Conservation (phyloP, 1,284 basidiomycete species). For the Tilletia setariae region DNA sequence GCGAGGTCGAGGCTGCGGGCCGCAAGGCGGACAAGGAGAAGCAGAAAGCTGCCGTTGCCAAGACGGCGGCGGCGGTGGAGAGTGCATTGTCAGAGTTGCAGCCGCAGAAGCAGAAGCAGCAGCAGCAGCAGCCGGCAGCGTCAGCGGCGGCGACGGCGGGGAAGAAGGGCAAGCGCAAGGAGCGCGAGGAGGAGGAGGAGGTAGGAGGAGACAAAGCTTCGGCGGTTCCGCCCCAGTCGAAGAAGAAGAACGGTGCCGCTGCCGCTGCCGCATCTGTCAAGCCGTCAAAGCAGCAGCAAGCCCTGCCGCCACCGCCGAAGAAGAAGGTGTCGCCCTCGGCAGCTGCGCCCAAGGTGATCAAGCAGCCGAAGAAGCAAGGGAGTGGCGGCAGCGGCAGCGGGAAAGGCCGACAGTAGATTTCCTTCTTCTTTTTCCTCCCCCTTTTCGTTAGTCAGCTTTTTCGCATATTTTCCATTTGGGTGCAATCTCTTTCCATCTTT, state of each 20-base stretch:
- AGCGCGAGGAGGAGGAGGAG: not conserved
- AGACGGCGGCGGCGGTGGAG: not conserved
- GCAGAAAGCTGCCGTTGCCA: not conserved
- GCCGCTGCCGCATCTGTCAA: no score
- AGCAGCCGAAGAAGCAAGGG: constrained; percentile 11
- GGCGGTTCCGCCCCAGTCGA: no score
- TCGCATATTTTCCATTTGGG: no score
- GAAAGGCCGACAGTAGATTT: not conserved
- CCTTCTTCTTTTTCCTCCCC: no score
- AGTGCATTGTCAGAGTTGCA: not conserved
- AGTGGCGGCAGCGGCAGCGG: not conserved
- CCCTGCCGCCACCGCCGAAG: no score
- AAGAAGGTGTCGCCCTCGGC: not conserved
- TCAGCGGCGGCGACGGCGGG: not conserved
- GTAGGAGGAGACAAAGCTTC: no score
- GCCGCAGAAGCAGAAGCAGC: not conserved
- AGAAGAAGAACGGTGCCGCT: no score
- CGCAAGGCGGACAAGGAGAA: constrained; percentile 16
- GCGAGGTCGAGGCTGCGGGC: constrained; percentile 20
- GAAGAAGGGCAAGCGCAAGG: constrained; percentile 4
- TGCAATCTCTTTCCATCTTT: no score
- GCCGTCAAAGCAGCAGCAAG: no score
- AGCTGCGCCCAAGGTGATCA: constrained; percentile 12
- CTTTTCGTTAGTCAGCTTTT: not conserved
- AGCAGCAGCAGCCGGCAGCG: not conserved